A percentile compares a stretch with the other conserved stretches of the same genome.
Conservation (phyloP, 2,329 filamentous ascomycete species). For the Ascochyta koolunga region DNA sequence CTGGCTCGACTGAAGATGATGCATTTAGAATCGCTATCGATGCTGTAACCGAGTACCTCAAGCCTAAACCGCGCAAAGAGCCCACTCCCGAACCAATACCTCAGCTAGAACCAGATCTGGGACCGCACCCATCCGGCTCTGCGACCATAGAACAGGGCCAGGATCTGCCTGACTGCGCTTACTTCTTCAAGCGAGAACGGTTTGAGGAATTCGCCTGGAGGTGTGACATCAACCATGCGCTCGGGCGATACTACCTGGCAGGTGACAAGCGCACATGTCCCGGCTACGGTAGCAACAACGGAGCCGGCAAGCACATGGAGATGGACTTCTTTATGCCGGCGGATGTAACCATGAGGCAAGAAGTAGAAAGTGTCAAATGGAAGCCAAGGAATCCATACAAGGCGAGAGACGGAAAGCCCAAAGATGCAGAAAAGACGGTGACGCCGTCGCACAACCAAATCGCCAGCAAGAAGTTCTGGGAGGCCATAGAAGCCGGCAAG, state of each 20-base stretch:
- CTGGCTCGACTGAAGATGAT: conserved; percentile 15
- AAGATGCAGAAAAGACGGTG: neutral
- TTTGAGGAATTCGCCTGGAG: conserved; percentile 32
- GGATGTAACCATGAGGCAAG: conserved; percentile 26
- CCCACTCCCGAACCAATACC: conserved; percentile 20
- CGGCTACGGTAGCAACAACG: conserved; percentile 28
- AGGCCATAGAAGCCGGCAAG: conserved; percentile 17
- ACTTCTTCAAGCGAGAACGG: conserved; percentile 16
- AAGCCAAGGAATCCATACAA: conserved; percentile 29
- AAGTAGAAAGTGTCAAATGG: conserved; percentile 22
- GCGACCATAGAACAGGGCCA: conserved; percentile 36
- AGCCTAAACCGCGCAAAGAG: conserved; percentile 19
- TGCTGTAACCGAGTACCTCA: conserved; percentile 20
- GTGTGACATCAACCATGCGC: conserved; percentile 36
- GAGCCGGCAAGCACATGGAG: conserved; percentile 9
- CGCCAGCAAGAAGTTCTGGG: conserved; percentile 27
- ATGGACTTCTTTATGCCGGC: conserved; percentile 39
- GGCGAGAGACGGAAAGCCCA: neutral
- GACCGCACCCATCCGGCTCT: conserved; percentile 34
- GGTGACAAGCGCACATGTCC: conserved; percentile 32
- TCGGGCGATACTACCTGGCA: conserved; percentile 40
- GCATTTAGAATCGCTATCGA: conserved; percentile 21
- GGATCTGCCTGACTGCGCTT: conserved; percentile 24
- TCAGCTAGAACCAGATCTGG: conserved; percentile 20
- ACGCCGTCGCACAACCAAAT: conserved; percentile 31